Conservation (phyloP, 352 stramenopile genomes). For the Aphanomyces astaci region DNA sequence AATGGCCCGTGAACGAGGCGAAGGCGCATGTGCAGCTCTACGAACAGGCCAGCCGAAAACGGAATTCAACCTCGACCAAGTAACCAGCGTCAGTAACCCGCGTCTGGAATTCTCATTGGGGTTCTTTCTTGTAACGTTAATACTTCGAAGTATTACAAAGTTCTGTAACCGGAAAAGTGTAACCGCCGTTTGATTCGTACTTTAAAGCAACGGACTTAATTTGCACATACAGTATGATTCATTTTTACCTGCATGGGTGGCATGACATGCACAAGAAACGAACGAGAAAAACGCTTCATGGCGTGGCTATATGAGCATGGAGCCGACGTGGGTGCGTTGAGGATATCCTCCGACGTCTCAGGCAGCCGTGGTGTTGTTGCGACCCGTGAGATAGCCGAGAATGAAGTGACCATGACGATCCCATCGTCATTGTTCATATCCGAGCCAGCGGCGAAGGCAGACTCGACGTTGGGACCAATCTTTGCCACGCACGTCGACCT, state of each 20-base stretch:
- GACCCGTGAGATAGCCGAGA: conserved; percentile 36
- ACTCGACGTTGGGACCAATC: conserved; percentile 40
- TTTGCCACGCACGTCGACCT: conserved; percentile 51
- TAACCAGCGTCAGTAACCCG: too few relatives aligned
- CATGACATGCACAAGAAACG: neutral
- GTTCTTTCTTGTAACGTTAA: too few relatives aligned
- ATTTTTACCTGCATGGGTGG: too few relatives aligned
- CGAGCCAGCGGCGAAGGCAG: conserved; percentile 47
- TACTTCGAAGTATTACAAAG: too few relatives aligned
- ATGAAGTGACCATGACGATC: conserved; percentile 63
- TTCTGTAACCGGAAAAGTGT: too few relatives aligned
- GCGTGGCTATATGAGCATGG: conserved; percentile 30
- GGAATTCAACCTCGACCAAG: neutral
- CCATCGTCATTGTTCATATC: conserved; percentile 64
- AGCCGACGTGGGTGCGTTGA: conserved; percentile 27
- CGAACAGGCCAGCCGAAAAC: neutral
- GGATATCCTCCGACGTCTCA: conserved; percentile 20
- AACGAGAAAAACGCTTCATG: conserved; percentile 1
- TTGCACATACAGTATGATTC: too few relatives aligned
- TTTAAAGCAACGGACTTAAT: neutral
- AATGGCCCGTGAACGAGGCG: neutral
- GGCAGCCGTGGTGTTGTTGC: conserved; percentile 59
- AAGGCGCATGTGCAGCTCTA: neutral
- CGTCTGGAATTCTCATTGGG: too few relatives aligned
- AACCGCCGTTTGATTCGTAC: too few relatives aligned